A percentile compares a stretch with the other conserved stretches of the same genome.
phyloP scores from a whole-genome alignment of 495 filamentous ascomycete species.

The Rostrohypoxylon terebratum region DNA sequence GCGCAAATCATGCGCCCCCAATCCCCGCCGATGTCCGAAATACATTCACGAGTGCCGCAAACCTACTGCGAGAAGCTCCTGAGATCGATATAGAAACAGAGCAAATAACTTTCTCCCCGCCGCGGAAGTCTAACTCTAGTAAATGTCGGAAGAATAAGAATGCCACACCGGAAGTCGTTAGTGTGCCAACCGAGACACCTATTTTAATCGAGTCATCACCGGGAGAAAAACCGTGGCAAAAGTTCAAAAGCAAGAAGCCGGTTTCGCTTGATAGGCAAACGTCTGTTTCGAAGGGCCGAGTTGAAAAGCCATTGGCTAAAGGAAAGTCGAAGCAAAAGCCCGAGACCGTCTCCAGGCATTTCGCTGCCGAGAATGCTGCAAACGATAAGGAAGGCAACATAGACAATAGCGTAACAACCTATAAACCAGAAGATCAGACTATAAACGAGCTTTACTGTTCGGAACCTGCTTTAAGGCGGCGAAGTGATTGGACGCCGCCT shows the following conservation, averaged over 20 bases:
- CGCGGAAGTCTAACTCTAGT: slow-evolving; percentile 39
- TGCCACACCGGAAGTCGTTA: slow-evolving; percentile 3
- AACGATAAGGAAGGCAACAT: slow-evolving; percentile 9
- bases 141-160: slow-evolving; percentile 35
- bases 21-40: slow-evolving; percentile 49
- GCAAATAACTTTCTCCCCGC: slow-evolving; percentile 35
- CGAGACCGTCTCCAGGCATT: slow-evolving; percentile 54
- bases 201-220: slow-evolving; percentile 41
- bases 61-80: slow-evolving; percentile 47
- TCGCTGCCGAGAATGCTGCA: slow-evolving; percentile 38
- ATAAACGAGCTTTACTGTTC: slow-evolving; percentile 45
- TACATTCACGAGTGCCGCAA: slow-evolving; percentile 58
- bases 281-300: slow-evolving; percentile 48
- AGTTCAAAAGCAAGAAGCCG: slow-evolving; percentile 46
- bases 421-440: slow-evolving; percentile 11
- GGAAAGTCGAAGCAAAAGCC: slow-evolving; percentile 40
- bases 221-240: slow-evolving; percentile 53
- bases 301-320: slow-evolving; percentile 51
- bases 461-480: slow-evolving; percentile 63
- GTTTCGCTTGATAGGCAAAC: slow-evolving; percentile 44
- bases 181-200: slow-evolving; percentile 11
- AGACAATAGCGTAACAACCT: background rate
- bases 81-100: slow-evolving; percentile 50
- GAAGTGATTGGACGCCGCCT: slow-evolving; percentile 71
- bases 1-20: slow-evolving; percentile 50